phyloP scores from a whole-genome alignment of 140 eudicot species.

The Bidens hawaiensis region DNA sequence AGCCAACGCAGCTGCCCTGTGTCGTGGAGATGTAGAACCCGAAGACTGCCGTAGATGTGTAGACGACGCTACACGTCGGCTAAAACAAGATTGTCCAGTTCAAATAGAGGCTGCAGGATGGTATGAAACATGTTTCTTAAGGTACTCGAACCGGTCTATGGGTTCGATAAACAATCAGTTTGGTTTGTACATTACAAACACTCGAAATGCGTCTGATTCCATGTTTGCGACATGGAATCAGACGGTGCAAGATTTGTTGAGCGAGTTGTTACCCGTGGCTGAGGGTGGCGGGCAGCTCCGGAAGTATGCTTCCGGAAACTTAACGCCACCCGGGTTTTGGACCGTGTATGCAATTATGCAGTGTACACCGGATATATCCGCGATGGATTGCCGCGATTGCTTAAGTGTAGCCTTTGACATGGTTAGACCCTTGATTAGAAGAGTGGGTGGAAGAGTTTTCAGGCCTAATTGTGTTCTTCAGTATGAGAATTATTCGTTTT shows the following conservation, averaged over 20 bases:
- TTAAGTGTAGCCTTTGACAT: neutral
- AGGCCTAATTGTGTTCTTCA: too few species aligned
- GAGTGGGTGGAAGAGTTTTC: too few species aligned
- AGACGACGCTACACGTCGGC: slow-evolving; percentile 16
- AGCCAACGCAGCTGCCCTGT: slow-evolving; percentile 26
- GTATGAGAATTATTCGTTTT: too few species aligned
- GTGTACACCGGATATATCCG: slow-evolving; percentile 34
- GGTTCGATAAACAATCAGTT: neutral
- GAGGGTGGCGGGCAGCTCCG: neutral
- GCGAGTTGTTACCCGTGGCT: slow-evolving; percentile 5
- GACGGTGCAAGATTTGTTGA: slow-evolving; percentile 9
- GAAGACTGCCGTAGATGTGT: slow-evolving; percentile 30
- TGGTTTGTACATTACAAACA: neutral
- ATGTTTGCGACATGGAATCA: slow-evolving; percentile 11
- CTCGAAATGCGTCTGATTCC: neutral
- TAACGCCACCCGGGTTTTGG: neutral
- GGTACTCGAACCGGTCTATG: slow-evolving; percentile 19
- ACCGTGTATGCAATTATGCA: slow-evolving; percentile 30
- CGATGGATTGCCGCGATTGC: neutral
- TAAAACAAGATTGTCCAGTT: slow-evolving; percentile 24
- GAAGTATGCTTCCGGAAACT: slow-evolving; percentile 25
- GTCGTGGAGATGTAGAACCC: slow-evolving; percentile 29
- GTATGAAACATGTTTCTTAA: slow-evolving; percentile 30
- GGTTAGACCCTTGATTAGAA: neutral
- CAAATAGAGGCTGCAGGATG: slow-evolving; percentile 25